A percentile compares a stretch with the other conserved stretches of the same genome.
Conservation (phyloP, 352 stramenopile species). For the Phytophthora rubi region DNA sequence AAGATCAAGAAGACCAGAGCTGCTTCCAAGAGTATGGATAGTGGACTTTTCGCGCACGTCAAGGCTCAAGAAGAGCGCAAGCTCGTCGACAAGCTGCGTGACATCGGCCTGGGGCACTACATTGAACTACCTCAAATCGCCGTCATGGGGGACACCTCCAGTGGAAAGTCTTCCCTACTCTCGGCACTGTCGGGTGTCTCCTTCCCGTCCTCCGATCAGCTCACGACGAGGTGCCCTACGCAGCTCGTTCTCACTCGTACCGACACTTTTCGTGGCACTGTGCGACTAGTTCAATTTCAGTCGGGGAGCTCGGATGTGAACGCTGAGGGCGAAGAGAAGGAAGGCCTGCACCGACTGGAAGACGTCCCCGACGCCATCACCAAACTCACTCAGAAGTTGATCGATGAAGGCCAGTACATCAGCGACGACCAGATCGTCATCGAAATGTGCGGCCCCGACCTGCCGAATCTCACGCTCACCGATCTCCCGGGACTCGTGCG, state of each 20-base stretch:
- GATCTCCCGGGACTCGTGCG: constrained; percentile 84
- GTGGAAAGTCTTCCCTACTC: constrained; percentile 87
- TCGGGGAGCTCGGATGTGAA: neutral
- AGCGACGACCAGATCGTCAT: constrained; percentile 84
- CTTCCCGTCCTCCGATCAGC: constrained; percentile 79
- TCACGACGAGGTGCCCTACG: constrained; percentile 86
- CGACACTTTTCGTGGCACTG: constrained; percentile 45
- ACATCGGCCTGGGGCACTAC: constrained; percentile 68
- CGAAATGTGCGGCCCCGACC: constrained; percentile 55
- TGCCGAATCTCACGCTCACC: constrained; percentile 83
- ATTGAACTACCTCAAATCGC: constrained; percentile 90
- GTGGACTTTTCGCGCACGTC: too few relatives aligned
- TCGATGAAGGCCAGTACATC: constrained; percentile 74
- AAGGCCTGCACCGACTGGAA: constrained; percentile 23
- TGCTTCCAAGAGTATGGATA: too few relatives aligned
- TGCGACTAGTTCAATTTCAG: constrained; percentile 70
- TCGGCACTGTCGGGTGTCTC: constrained; percentile 83
- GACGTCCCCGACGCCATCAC: constrained; percentile 34
- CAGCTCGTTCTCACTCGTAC: constrained; percentile 68
- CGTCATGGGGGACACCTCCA: constrained; percentile 92
- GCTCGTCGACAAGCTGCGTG: constrained; percentile 57
- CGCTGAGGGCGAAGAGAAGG: constrained; percentile 21
- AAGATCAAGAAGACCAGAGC: too few relatives aligned
- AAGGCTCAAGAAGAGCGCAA: constrained; percentile 30
- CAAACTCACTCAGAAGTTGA: constrained; percentile 58